Percentiles rank a stretch among this genome's conserved stretches.
These are phyloP conservation scores for Monosporascus sp. DNA, from an alignment of 2,329 filamentous ascomycete species.

Conservation along the genomic window DNA sequence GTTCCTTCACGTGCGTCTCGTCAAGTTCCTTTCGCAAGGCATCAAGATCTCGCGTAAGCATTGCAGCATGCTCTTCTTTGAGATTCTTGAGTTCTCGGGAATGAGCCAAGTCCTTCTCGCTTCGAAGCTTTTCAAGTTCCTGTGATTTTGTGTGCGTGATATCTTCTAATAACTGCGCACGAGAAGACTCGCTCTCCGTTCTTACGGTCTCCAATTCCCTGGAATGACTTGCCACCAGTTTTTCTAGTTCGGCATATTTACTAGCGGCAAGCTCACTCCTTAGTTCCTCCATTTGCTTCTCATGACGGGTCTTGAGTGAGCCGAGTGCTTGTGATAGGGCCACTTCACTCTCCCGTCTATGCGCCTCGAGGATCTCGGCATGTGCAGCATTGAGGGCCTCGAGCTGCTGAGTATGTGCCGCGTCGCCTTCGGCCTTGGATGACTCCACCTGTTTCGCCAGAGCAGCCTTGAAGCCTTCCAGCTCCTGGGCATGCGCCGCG, in stretches of 20 bases:
- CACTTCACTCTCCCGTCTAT: conserved; percentile 24
- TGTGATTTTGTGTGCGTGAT: conserved; percentile 13
- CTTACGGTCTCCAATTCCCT: conserved; percentile 18
- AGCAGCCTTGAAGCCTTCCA: conserved; percentile 26
- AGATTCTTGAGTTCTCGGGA: not conserved
- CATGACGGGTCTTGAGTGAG: conserved; percentile 22
- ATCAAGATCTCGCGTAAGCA: not conserved
- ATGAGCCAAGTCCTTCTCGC: conserved; percentile 1
- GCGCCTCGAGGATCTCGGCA: conserved; percentile 24
- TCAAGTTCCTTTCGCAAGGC: not conserved
- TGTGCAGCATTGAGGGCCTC: conserved; percentile 26
- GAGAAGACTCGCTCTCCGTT: conserved; percentile 16
- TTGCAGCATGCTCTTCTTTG: not conserved
- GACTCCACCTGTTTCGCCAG: conserved; percentile 27
- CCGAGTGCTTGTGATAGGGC: conserved; percentile 20
- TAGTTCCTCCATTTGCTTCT: conserved; percentile 20
- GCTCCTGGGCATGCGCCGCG: conserved; percentile 22
- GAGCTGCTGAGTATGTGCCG: conserved; percentile 22
- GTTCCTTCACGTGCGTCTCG: conserved; percentile 7
- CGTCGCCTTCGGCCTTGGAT: conserved; percentile 25
- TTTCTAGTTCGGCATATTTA: conserved; percentile 19
- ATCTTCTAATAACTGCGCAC: conserved; percentile 9
- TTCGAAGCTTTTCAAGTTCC: conserved; percentile 14
- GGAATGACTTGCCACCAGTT: conserved; percentile 15
- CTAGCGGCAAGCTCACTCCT: conserved; percentile 20